These are phyloP conservation scores for Gnomoniopsis smithogilvyi DNA, from an alignment of 2,329 filamentous ascomycete genomes.

Conservation along the genomic window DNA sequence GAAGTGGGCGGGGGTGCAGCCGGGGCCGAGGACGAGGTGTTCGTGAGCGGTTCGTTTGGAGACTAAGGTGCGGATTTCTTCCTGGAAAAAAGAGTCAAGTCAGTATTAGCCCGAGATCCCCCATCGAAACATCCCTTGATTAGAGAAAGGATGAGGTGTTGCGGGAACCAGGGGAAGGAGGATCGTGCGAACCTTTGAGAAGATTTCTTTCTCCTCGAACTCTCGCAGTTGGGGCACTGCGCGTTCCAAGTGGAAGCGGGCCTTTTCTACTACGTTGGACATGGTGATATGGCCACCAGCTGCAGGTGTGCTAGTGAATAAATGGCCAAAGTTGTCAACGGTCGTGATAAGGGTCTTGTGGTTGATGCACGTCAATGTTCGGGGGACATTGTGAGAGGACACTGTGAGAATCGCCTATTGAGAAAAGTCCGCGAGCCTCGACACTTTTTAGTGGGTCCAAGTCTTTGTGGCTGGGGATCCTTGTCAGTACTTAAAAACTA, in stretches of 20 bases:
- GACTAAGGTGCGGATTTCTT: constrained; percentile 86
- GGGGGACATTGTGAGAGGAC: background rate
- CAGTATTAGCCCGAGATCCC: background rate
- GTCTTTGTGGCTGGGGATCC: background rate
- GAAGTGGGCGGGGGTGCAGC: constrained; percentile 74
- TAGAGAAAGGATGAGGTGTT: background rate
- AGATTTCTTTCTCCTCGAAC: constrained; percentile 88
- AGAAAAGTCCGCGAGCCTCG: background rate
- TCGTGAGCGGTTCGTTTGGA: constrained; percentile 91
- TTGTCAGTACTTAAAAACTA: background rate
- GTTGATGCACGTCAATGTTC: background rate
- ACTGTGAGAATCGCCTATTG: background rate
- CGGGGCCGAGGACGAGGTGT: constrained; percentile 81
- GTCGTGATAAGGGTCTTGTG: background rate
- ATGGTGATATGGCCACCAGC: constrained; percentile 42
- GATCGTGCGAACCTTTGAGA: constrained; percentile 60
- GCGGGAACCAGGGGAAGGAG: constrained; percentile 8
- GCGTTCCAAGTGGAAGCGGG: constrained; percentile 90
- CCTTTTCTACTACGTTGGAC: constrained; percentile 87
- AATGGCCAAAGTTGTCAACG: background rate
- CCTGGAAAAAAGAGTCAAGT: constrained; percentile 41
- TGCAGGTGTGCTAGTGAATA: background rate
- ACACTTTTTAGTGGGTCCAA: constrained; percentile 17
- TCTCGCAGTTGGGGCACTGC: constrained; percentile 89
- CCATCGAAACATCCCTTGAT: constrained; percentile 6